Base-by-base conservation (phyloP, 2,329 filamentous ascomycete species). In the Verticillium isaacii region DNA sequence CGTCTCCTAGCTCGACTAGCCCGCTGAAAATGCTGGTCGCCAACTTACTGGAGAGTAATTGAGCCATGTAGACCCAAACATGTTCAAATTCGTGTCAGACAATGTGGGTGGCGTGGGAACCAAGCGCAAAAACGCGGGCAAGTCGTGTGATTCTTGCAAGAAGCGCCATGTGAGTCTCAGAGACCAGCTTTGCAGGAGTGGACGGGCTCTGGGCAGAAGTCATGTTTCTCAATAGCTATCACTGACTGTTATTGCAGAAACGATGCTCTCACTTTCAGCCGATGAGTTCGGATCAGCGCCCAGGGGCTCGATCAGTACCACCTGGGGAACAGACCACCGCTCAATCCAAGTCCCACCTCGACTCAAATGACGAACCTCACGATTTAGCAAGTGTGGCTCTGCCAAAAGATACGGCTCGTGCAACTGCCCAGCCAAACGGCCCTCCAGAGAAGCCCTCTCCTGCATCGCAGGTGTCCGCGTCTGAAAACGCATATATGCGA, bases 91-190 rank as follows among this genome's bases (percentile, higher is more conserved):
- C 55, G 66, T 70, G n/a, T 70, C 69, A 45, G 70, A 70, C 32
- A 74, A 72, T 57, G 69, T 72, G 50, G 73, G 70, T 60, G 66
- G 66, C n/a, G 63, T 61, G 39, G 64, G 61, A 29, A 64, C 65
- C 34, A 64, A 64, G 55, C 66, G 64, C 56, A 66, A 65, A 58
- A 60, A 61, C 39, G 63, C 59, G 36, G 57, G 62, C 59, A 59
- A 61, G 52, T 57, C 60, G 23, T 62, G 63, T 50, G 58, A 65
- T 36, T 36, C 60, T 8, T 64, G 64, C 58, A 65, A 62, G 60
- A 65, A 63, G 57, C 64, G 64, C 34, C 62, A 63, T 60, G 64
- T 67, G 60, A 61, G 58, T 62, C 39, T 19, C 36, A 14, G 25
- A 7, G 11, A 37, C 8, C 19, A 19, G 8, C 12, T 23, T 52